Evolutionary conservation across 129 eudicot genomes (phyloP).

Genomic region (Mikania micrantha): DNA sequence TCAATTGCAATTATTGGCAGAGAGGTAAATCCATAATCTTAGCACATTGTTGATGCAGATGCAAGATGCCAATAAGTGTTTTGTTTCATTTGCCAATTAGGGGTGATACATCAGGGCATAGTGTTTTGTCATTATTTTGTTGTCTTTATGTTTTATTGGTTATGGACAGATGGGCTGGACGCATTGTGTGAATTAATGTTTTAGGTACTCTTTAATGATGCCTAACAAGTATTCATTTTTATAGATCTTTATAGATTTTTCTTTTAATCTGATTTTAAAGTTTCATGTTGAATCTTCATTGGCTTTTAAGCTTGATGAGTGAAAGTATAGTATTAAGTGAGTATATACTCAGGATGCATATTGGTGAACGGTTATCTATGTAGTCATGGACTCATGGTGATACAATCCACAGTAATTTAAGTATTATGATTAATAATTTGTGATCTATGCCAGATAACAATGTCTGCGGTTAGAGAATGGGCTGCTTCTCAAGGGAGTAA

Average conservation of each 20-base stretch:
- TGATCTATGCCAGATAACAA: conserved; percentile 41
- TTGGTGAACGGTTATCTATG: background rate
- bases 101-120: conserved; percentile 7
- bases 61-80: background rate
- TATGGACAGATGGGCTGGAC: background rate
- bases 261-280: background rate
- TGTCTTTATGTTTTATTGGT: background rate
- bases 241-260: background rate
- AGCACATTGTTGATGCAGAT: conserved; percentile 1
- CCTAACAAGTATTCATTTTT: background rate
- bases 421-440: background rate
- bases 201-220: background rate
- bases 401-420: background rate
- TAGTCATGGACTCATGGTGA: conserved; percentile 1
- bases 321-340: background rate
- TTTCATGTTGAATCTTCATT: background rate
- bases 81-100: background rate
- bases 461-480: conserved; percentile 71
- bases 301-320: background rate
- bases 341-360: background rate
- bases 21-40: conserved; percentile 52
- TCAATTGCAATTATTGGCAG: conserved; percentile 88
- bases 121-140: background rate
- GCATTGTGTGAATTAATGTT: background rate
- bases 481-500: conserved; percentile 76